Base-by-base conservation (phyloP, 352 stramenopile genomes). In the Pythium pyrilobum region DNA sequence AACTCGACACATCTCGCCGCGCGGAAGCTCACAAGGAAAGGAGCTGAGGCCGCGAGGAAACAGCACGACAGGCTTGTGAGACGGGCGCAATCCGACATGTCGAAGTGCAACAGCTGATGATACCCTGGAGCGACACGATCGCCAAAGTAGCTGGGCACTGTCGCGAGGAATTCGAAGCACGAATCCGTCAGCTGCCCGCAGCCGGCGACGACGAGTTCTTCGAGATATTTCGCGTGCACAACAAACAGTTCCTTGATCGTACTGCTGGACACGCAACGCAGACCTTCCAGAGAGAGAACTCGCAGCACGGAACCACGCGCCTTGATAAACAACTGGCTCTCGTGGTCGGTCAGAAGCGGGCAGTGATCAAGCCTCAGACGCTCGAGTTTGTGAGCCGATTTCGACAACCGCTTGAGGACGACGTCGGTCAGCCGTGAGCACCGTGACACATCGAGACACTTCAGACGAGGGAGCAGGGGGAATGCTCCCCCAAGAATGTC, bases 11-110 rank as follows among this genome's bases (percentile, higher is more conserved):
- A 89, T 3, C 61, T 42, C 1, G 74, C 67, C 15, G 64, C 62
- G 11, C 77, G 73, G 21, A 93, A 40, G 18, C 48, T 69, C 13
- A 61, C 37, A 11, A 93, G 48, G 32, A 77, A 62, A 32, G 82
- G 80, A 66, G 74, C 89, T 1, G 74, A 70, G 2, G 78, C 68
- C n/a, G 74, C 64, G 25, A 93, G 77, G 63, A 71, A 88, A 13
- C 64, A 72, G 38, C 71, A 87, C 20, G 64, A 69, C 7, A 89
- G 64, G 27, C 72, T 74, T 6, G 80, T 88, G 28, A 91, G 45
- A 1, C 25, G 51, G 4, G 21, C 41, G 29, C 78, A 88, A 3
- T 69, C 72, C 1, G 78, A 84, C 18, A 93, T 57, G 43, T 93
- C 77, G 10, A 91, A 36, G 10, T 59, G 64, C 10, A 36, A n/a